Evolutionary conservation across 2,329 filamentous ascomycete genomes (phyloP).

Genomic region (Gaeumannomyces tritici): DNA sequence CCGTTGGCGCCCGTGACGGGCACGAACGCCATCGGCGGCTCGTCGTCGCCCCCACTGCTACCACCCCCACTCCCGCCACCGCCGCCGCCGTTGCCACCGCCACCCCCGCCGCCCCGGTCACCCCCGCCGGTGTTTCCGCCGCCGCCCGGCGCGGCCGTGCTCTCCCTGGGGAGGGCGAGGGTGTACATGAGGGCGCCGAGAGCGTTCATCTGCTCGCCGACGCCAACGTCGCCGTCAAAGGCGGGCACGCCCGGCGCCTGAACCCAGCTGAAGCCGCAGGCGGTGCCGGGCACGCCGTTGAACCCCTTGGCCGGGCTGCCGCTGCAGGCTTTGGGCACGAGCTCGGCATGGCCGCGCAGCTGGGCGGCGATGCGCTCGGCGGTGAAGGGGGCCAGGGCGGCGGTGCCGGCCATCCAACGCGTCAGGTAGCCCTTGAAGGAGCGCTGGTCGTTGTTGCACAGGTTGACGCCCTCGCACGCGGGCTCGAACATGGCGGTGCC

Average conservation of each 20-base stretch:
- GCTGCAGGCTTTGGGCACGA: constrained; percentile 41
- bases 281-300: constrained; percentile 44
- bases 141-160: not conserved
- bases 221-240: constrained; percentile 52
- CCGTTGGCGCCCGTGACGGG: constrained; percentile 46
- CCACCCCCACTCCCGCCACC: no score
- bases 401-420: constrained; percentile 52
- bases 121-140: no score
- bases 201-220: constrained; percentile 62
- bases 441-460: constrained; percentile 62
- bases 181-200: constrained; percentile 54
- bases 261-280: constrained; percentile 61
- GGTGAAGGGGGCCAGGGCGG: constrained; percentile 44
- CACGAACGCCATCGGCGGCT: constrained; percentile 14
- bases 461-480: constrained; percentile 50
- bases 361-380: constrained; percentile 38
- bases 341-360: constrained; percentile 38
- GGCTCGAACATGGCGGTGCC: constrained; percentile 51
- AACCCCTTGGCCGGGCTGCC: constrained; percentile 33
- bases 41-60: not conserved
- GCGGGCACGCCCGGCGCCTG: constrained; percentile 17
- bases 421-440: constrained; percentile 69
- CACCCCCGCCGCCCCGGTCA: no score
- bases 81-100: not conserved
- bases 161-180: constrained; percentile 28